Evolutionary conservation across 495 filamentous ascomycete genomes (phyloP), one percentile per base, ranked within the genome.

Genomic region (Podospora appendiculata): DNA sequence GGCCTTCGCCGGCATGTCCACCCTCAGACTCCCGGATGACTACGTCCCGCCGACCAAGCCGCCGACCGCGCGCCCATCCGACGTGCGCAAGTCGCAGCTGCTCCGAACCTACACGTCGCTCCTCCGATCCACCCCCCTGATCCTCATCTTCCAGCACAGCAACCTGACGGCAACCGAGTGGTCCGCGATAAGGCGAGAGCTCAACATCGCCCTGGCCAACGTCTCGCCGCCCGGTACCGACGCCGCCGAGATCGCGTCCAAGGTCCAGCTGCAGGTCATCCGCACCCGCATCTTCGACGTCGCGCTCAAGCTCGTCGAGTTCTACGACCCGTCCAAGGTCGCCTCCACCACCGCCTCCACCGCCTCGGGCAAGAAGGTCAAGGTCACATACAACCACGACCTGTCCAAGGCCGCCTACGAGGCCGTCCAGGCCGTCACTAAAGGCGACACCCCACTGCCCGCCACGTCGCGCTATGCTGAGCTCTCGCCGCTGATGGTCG

Each of bases 81-180:
- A 94, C 58, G 80, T 84, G 63, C 88, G 93, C 56, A 95, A 96
- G 73, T 85, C 92, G n/a, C 92, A 97, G 68, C 84, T 98, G 42
- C 85, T 94, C 57, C 84, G 93, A 45, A 81, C 87, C 68, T 98
- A 98, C 74, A 92, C 91, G 52, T 94, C 94, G 8, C 77, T 96
- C 54, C 82, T 98, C 54, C 89, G 88, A 41, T 90, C 90, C 38
- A 84, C 88, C 14, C 90, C 93, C 43, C 70, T 97, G 19, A 85
- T 95, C 62, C 79, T 98, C 53, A 74, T 97, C 60, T 92, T 98
- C 78, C 92, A 97, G 70, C 93, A 97, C 78, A 95, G 91, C 78
- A 97, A 96, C 68, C 74, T 98, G 47, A 87, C 85, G 48, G 82
- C 90, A 5, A 73, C 76, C 40, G 93, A 98, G 79, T 96, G 90